Evolutionary conservation across 805 yeast species (phyloP), one percentile per base, ranked within the genome.

Genomic region (Barnettozyma californica): DNA sequence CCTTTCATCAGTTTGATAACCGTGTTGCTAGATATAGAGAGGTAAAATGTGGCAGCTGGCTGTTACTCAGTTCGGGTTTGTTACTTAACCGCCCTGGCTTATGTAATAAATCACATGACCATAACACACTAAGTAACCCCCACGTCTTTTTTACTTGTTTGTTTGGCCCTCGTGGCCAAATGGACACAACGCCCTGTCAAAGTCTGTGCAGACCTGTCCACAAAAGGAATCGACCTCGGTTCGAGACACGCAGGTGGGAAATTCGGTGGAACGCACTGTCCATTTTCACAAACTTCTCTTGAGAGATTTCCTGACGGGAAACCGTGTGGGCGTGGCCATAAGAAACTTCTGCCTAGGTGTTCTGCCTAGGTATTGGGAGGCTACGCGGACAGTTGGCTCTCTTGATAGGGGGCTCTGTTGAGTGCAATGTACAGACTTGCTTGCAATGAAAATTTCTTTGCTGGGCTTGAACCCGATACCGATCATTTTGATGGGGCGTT

Each of bases 241-340:
- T 42, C 37, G 21, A 7, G 5, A n/a, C 23, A 23, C 10, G 56
- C 64, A 62, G 67, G 82, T 77, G 82, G 82, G 81, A 77, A 77
- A 77, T 77, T 77, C 82, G 82, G 82, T 77, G 82, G 71, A 73
- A 61, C 78, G 54, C 80, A 53, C 78, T 77, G 70, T 69, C 76
- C 74, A 60, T 25, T 49, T 35, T 35, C 11, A 19, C 21, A 35
- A 34, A 25, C 23, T 20, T 68, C 80, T 76, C 81, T 62, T 76
- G 81, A 77, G 82, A 76, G 81, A 67, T 14, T 36, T 53, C 77
- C 75, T 49, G 67, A 76, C 78, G 81, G 69, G 78, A 61, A 74
- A 70, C 68, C 80, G 80, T 75, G 61, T 29, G 79, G 80, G 78
- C 76, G 64, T 49, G 64, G 78, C 75, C 78, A 77, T 73, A 74